Percentiles rank a stretch among this genome's conserved stretches.
Evolutionary conservation across 1,284 basidiomycete species (phyloP).

Genomic region (Schizopora paradoxa): DNA sequence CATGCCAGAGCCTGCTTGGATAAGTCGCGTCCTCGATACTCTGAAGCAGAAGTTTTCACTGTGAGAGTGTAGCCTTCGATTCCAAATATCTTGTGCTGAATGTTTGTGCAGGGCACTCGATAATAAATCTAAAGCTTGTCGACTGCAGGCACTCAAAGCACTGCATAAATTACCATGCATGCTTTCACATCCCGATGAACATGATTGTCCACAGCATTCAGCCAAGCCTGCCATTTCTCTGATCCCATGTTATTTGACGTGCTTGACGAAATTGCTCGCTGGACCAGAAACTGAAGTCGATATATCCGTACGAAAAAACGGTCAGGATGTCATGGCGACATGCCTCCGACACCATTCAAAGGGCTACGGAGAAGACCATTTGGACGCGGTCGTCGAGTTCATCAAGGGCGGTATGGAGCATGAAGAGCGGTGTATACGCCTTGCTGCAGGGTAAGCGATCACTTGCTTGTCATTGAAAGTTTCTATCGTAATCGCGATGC

Average conservation of each 20-base stretch:
- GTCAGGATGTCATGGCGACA: slow-evolving; percentile 39
- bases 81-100: neutral
- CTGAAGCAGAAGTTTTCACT: slow-evolving; percentile 1
- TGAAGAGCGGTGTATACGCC: slow-evolving; percentile 50
- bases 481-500: slow-evolving; percentile 7
- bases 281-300: slow-evolving; percentile 43
- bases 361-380: slow-evolving; percentile 30
- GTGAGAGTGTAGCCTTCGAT: neutral
- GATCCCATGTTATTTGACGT: slow-evolving; percentile 34
- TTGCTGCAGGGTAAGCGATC: slow-evolving; percentile 61
- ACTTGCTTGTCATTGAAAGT: slow-evolving; percentile 21
- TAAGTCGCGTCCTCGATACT: slow-evolving; percentile 2
- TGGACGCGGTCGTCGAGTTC: slow-evolving; percentile 35
- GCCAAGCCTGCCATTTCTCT: slow-evolving; percentile 28
- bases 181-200: slow-evolving; percentile 35
- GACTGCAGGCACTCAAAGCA: neutral
- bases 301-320: slow-evolving; percentile 38
- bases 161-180: slow-evolving; percentile 34
- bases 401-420: slow-evolving; percentile 47
- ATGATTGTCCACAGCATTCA: slow-evolving; percentile 27
- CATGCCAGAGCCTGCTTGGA: slow-evolving; percentile 8
- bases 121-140: neutral
- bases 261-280: slow-evolving; percentile 40
- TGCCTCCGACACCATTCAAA: slow-evolving; percentile 44
- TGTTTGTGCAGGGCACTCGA: neutral